Percentiles rank a stretch among this genome's conserved stretches.
These are phyloP conservation scores for Xylaria telfairii DNA, from an alignment of 495 filamentous ascomycete species.

Conservation along the genomic window DNA sequence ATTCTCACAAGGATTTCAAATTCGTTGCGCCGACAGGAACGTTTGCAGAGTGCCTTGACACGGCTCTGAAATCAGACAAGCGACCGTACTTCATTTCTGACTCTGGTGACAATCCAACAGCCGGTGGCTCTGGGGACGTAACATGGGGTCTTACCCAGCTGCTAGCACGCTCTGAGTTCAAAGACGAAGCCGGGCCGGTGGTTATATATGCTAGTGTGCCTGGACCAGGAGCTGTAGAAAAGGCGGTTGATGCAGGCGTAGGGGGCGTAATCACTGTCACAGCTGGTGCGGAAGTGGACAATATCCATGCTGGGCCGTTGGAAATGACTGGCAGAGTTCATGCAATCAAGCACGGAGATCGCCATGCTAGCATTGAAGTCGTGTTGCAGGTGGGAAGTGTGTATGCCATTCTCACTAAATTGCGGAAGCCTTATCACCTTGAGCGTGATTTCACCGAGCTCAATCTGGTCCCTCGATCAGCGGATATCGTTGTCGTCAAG, in stretches of 20 bases:
- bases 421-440: slow-evolving; percentile 64
- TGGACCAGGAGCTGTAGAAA: slow-evolving; percentile 53
- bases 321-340: slow-evolving; percentile 61
- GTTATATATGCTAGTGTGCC: slow-evolving; percentile 66
- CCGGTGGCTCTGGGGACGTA: slow-evolving; percentile 62
- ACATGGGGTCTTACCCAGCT: slow-evolving; percentile 59
- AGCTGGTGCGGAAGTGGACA: slow-evolving; percentile 61
- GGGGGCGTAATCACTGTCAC: slow-evolving; percentile 60
- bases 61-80: slow-evolving; percentile 49
- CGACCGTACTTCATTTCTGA: slow-evolving; percentile 65
- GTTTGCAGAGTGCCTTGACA: slow-evolving; percentile 56
- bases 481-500: slow-evolving; percentile 64
- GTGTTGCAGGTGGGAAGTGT: slow-evolving; percentile 61
- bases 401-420: slow-evolving; percentile 60
- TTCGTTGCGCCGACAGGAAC: slow-evolving; percentile 63
- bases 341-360: slow-evolving; percentile 60
- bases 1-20: slow-evolving; percentile 51
- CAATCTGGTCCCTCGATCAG: slow-evolving; percentile 50
- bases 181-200: slow-evolving; percentile 42
- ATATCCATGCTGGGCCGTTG: slow-evolving; percentile 57
- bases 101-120: slow-evolving; percentile 64
- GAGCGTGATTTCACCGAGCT: slow-evolving; percentile 62
- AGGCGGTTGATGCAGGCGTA: slow-evolving; percentile 55
- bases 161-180: slow-evolving; percentile 56
- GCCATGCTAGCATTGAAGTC: slow-evolving; percentile 54